Evolutionary conservation across 2,329 filamentous ascomycete genomes (phyloP).

Genomic region (Balansia obtecta): DNA sequence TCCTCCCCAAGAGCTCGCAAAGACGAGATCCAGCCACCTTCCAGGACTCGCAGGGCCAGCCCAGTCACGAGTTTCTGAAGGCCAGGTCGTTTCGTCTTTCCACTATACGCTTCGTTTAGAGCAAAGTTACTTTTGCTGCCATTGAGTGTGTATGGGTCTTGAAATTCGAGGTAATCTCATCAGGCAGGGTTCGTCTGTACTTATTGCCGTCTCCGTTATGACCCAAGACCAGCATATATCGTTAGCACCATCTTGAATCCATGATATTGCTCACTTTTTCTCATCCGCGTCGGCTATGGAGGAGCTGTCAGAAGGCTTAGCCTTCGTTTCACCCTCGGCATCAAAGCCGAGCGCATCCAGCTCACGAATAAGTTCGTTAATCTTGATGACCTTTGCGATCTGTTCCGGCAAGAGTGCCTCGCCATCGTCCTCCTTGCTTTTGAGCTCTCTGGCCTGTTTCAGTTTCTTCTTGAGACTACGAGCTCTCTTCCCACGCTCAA

Average conservation of each 20-base stretch:
- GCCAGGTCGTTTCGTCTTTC: no score
- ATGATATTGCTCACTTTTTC: background rate
- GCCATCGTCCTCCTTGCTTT: slow-evolving; percentile 81
- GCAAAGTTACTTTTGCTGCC: no score
- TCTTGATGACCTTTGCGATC: slow-evolving; percentile 94
- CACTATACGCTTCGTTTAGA: no score
- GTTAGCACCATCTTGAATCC: background rate
- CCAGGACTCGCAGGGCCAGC: no score
- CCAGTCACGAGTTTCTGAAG: no score
- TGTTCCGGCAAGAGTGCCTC: slow-evolving; percentile 81
- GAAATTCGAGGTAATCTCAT: no score
- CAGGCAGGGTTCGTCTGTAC: no score
- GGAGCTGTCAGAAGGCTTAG: slow-evolving; percentile 6
- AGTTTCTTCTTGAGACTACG: slow-evolving; percentile 89
- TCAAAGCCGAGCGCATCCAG: slow-evolving; percentile 78
- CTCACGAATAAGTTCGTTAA: slow-evolving; percentile 84
- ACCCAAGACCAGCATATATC: no score
- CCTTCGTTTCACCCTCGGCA: slow-evolving; percentile 53
- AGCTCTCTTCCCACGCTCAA: slow-evolving; percentile 83
- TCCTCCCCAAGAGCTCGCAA: background rate
- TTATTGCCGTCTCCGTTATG: no score
- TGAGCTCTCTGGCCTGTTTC: slow-evolving; percentile 81
- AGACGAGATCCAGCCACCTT: no score
- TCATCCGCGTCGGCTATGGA: background rate
- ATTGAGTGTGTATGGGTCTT: no score